Evolutionary conservation across 345 rosid species (phyloP).

Genomic region (Dovyalis caffra): DNA sequence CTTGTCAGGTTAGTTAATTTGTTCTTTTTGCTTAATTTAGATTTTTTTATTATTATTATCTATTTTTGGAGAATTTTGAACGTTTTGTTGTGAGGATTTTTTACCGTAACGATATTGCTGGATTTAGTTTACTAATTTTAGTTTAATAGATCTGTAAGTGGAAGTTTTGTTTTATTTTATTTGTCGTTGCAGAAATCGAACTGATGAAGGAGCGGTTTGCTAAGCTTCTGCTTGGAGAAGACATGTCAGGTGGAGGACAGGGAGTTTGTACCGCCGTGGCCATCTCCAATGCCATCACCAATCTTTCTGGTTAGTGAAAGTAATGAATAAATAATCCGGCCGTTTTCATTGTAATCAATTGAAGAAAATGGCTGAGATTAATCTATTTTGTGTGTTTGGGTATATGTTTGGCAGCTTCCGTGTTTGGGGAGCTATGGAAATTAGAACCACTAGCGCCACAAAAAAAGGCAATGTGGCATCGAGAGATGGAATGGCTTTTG

Average conservation of each 20-base stretch:
- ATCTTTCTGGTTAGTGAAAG: constrained; percentile 30
- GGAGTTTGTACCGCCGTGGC: constrained; percentile 50
- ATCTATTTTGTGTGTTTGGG: neutral
- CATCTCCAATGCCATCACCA: constrained; percentile 42
- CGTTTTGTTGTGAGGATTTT: neutral
- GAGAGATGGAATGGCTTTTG: constrained; percentile 33
- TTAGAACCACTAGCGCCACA: constrained; percentile 23
- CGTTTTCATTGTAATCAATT: neutral
- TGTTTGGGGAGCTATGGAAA: constrained; percentile 31
- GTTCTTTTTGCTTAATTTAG: neutral
- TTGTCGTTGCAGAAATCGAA: constrained; percentile 30
- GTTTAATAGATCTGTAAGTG: neutral
- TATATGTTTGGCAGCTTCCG: constrained; percentile 23
- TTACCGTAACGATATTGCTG: neutral
- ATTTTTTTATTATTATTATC: neutral
- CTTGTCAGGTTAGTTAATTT: constrained; percentile 18
- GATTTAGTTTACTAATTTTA: neutral
- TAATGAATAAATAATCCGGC: too few relatives aligned
- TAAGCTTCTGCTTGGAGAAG: constrained; percentile 58
- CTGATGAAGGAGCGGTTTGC: constrained; percentile 51
- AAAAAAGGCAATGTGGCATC: constrained; percentile 27
- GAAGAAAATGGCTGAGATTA: neutral
- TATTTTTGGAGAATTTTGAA: neutral
- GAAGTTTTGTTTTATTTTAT: neutral
- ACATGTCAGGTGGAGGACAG: constrained; percentile 57